Evolutionary conservation across 768 basidiomycete species (phyloP), one percentile per base, ranked within the genome.

Genomic region (Paxillus involutus): DNA sequence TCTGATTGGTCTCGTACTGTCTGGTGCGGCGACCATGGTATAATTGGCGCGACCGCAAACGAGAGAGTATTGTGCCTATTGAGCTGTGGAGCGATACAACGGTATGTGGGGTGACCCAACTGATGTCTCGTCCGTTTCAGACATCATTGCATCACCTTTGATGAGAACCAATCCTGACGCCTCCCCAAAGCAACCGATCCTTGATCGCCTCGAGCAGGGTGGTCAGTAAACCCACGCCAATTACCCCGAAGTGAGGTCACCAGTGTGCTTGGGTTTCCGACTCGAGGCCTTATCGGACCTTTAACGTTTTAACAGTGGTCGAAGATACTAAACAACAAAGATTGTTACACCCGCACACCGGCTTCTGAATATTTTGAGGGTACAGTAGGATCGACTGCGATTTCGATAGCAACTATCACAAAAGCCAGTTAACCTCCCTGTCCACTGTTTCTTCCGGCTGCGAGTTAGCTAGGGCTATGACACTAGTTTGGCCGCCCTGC

Each of bases 331-430:
- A 98, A 68, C 79, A 80, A 10, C 76, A 81, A 55, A 94, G 94
- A 0, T 73, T 93, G 3, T 73, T 99, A 1, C 81, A 86, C 52
- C 97, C 95, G n/a, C n/a, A n/a, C n/a, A n/a, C n/a, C n/a, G n/a
- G n/a, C n/a, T n/a, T n/a, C n/a, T n/a, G n/a, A n/a, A n/a, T 99
- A 37, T 99, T 3, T 98, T 54, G 97, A 98, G 70, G 97, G 97
- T 4, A 99, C 96, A 0, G 92, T 96, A 4, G 97, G 93, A 8
- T 94, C 92, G 0, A 97, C 94, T 0, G 94, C 97, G 6, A 98
- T 98, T 52, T 97, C 94, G 1, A 86, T 99, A 47, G 96, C 97
- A 0, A 97, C 91, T 3, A 89, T 99, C 47, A 89, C 94, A 2
- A 80, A 81, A 59, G 94, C 94, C 10, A 85, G 88, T 93, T 91